Base-by-base conservation (phyloP, 1,284 basidiomycete species). In the Sporisorium graminicola region DNA sequence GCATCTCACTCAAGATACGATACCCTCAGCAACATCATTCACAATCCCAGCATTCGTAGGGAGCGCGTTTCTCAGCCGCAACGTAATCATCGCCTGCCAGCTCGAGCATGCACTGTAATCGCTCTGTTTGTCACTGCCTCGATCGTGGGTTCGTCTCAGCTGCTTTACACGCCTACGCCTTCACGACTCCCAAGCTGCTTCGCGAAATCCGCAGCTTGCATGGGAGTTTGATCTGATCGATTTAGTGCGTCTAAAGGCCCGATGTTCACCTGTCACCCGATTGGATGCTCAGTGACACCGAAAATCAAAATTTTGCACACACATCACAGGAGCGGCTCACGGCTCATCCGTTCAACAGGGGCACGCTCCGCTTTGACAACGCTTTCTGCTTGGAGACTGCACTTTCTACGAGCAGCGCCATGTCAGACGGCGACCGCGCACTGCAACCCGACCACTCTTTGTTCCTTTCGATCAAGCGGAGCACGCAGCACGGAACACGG, bases 281-380 rank as follows among this genome's bases (percentile, higher is more conserved):
- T 43, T 43, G 47, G 24, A 27, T 16, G 7, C 26, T 40, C 37
- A 40, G 37, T 16, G 10, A 18, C 7, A 10, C 6, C n/a, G 29
- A 51, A 31, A 51, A 40, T 52, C 50, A 58, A 53, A 46, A 46
- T 57, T 58, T 55, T 55, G 47, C 51, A 50, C 53, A 26, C 27
- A 49, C 6, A 16, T 27, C 52, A 29, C 13, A 47, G 18, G 46
- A 27, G 24, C 24, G 24, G 26, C 35, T 37, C 35, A 42, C 40
- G 42, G 18, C n/a, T n/a, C n/a, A n/a, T n/a, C n/a, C n/a, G n/a
- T 46, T 24, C 43, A n/a, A 40, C 16, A n/a, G 16, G 37, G 37
- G 16, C 40, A 43, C 20, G 47, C 26, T 18, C 20, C 24, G 16
- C 46, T 26, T n/a, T 49, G 47, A 31, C 49, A 20, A 20, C 27